phyloP scores from a whole-genome alignment of 208 protist species.

The Leishmania tarentolae region DNA sequence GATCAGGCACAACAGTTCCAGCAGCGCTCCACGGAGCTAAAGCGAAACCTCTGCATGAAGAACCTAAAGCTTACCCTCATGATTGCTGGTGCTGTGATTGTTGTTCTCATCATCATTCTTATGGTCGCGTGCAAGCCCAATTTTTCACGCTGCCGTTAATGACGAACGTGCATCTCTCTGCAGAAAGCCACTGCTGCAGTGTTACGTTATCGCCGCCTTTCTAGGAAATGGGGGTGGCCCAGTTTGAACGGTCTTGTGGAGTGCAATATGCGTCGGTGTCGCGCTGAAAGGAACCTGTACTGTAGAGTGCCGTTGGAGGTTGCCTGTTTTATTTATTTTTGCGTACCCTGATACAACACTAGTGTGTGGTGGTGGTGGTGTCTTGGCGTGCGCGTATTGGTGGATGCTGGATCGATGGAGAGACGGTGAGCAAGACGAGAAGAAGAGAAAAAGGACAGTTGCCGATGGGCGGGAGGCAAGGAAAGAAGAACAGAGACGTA shows the following conservation, averaged over 20 bases:
- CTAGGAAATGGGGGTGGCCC: neutral
- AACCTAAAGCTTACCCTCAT: constrained; percentile 91
- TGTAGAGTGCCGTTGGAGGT: neutral
- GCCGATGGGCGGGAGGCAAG: no score
- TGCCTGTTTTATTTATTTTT: neutral
- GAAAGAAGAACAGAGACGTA: no score
- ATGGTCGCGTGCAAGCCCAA: constrained; percentile 88
- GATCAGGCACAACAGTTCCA: constrained; percentile 89
- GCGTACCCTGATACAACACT: neutral
- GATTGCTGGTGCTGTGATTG: constrained; percentile 60
- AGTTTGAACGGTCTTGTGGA: neutral
- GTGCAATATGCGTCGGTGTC: neutral
- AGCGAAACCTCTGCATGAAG: constrained; percentile 90
- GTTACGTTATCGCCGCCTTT: neutral
- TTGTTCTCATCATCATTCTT: constrained; percentile 86
- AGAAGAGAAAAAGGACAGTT: neutral
- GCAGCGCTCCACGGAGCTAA: constrained; percentile 82
- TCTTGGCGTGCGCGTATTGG: no score
- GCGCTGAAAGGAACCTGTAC: neutral
- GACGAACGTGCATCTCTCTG: neutral
- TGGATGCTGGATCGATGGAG: neutral
- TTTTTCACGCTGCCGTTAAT: constrained; percentile 72
- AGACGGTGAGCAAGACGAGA: neutral
- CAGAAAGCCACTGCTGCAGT: constrained; percentile 8
- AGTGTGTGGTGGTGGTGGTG: neutral